Percentiles rank a stretch among this genome's conserved stretches.
These are phyloP conservation scores for Penicillium sp. DNA, from an alignment of 2,329 filamentous ascomycete genomes.

Conservation along the genomic window DNA sequence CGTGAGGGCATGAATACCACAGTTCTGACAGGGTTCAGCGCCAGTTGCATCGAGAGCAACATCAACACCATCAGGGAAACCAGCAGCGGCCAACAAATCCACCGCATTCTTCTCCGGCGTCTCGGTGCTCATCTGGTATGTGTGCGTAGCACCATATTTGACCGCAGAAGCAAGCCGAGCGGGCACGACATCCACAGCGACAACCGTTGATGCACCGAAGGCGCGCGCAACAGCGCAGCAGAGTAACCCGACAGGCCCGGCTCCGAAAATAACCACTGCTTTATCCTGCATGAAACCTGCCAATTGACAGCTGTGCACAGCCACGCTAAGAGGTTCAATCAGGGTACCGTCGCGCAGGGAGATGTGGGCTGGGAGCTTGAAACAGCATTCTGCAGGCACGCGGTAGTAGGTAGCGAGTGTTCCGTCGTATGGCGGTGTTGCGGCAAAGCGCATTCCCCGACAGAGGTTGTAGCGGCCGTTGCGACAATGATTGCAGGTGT, in stretches of 20 bases:
- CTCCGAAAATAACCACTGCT: constrained; percentile 76
- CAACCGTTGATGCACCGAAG: constrained; percentile 74
- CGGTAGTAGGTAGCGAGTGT: constrained; percentile 81
- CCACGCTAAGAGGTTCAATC: constrained; percentile 81
- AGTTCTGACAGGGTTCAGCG: constrained; percentile 71
- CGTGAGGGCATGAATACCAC: constrained; percentile 65
- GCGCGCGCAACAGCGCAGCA: constrained; percentile 78
- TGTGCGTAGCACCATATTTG: constrained; percentile 56
- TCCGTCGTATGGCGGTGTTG: constrained; percentile 82
- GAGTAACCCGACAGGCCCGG: constrained; percentile 78
- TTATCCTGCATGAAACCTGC: constrained; percentile 70
- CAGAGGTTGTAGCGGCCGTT: constrained; percentile 85
- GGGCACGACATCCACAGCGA: constrained; percentile 70
- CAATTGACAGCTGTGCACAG: constrained; percentile 75
- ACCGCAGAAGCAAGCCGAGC: constrained; percentile 70
- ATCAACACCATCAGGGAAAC: constrained; percentile 64
- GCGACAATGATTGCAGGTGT: constrained; percentile 70
- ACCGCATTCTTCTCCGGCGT: constrained; percentile 68
- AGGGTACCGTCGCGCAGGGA: constrained; percentile 78
- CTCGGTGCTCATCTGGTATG: constrained; percentile 60
- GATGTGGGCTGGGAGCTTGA: constrained; percentile 64
- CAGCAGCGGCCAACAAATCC: constrained; percentile 60
- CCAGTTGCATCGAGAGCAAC: constrained; percentile 74
- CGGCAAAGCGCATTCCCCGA: constrained; percentile 79
- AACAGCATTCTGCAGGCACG: constrained; percentile 82